Percentiles rank a stretch among this genome's conserved stretches.
phyloP scores from a whole-genome alignment of 2,329 filamentous ascomycete genomes.

The Neonectria hederae region DNA sequence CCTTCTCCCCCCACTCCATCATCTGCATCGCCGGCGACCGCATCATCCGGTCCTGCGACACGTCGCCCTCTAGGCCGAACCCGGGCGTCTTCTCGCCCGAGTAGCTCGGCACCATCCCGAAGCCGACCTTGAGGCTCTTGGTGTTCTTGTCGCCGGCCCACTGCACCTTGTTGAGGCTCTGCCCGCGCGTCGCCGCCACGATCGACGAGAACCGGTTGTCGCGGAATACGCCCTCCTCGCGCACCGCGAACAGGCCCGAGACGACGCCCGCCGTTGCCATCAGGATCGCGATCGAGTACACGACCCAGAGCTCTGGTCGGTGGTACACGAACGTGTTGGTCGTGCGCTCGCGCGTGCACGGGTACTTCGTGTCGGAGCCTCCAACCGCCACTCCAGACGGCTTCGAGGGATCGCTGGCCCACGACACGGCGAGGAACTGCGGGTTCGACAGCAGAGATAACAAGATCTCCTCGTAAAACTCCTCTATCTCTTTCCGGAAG shows the following conservation, averaged over 20 bases:
- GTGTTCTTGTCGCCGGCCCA: slow-evolving; percentile 35
- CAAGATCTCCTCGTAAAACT: slow-evolving; percentile 41
- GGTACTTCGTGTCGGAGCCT: slow-evolving; percentile 20
- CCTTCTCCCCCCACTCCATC: slow-evolving; percentile 35
- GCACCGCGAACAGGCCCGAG: slow-evolving; percentile 35
- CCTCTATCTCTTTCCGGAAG: slow-evolving; percentile 31
- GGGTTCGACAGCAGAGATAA: slow-evolving; percentile 39
- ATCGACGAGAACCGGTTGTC: slow-evolving; percentile 40
- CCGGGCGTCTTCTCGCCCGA: slow-evolving; percentile 35
- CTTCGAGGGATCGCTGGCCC: slow-evolving; percentile 32
- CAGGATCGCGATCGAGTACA: slow-evolving; percentile 38
- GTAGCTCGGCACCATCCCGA: slow-evolving; percentile 34
- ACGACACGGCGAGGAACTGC: slow-evolving; percentile 38
- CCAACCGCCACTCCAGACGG: slow-evolving; percentile 25
- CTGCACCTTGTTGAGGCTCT: slow-evolving; percentile 37
- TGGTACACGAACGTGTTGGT: slow-evolving; percentile 37
- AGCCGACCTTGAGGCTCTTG: slow-evolving; percentile 36
- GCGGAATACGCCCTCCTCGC: slow-evolving; percentile 38
- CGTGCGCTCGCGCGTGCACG: slow-evolving; percentile 32
- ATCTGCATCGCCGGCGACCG: slow-evolving; percentile 36
- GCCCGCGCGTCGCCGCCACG: slow-evolving; percentile 36
- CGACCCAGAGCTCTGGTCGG: slow-evolving; percentile 32
- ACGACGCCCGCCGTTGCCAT: slow-evolving; percentile 33
- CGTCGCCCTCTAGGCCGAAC: slow-evolving; percentile 41
- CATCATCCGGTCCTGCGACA: slow-evolving; percentile 37